These are phyloP conservation scores for Chaetomium sp. DNA, from an alignment of 2,329 filamentous ascomycete genomes.

Conservation along the genomic window DNA sequence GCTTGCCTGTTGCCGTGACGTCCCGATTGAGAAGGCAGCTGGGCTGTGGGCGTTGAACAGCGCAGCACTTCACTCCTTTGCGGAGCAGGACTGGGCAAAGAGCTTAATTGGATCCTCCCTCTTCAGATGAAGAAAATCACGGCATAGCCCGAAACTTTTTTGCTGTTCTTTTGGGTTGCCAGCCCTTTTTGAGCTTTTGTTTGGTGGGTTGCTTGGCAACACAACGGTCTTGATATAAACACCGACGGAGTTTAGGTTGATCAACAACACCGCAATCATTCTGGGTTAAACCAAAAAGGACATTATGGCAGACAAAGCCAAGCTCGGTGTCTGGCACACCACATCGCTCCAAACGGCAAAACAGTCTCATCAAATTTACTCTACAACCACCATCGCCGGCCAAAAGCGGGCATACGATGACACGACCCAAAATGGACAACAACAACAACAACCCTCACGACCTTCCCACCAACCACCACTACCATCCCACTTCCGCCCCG, in stretches of 20 bases:
- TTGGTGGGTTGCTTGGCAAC: too few species aligned
- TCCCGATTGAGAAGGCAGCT: too few species aligned
- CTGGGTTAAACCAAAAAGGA: background rate
- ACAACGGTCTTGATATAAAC: too few species aligned
- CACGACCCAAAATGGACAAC: background rate
- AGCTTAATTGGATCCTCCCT: too few species aligned
- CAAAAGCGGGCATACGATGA: slow-evolving; percentile 23
- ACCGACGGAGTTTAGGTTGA: too few species aligned
- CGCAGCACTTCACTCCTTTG: too few species aligned
- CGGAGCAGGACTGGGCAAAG: too few species aligned
- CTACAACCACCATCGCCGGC: slow-evolving; percentile 14
- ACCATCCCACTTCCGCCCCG: background rate
- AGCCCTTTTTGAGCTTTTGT: background rate
- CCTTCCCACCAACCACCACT: background rate
- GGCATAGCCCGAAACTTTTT: background rate
- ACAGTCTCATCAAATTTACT: background rate
- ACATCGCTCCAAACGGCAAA: background rate
- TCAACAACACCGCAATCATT: background rate
- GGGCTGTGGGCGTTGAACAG: too few species aligned
- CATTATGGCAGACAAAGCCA: slow-evolving; percentile 6
- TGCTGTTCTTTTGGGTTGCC: background rate
- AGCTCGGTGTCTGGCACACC: slow-evolving; percentile 9
- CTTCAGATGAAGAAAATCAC: background rate
- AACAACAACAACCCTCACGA: too few species aligned
- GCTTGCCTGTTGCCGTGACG: background rate